Conservation (phyloP, 345 rosid species). For the Leavenworthia alabamica region DNA sequence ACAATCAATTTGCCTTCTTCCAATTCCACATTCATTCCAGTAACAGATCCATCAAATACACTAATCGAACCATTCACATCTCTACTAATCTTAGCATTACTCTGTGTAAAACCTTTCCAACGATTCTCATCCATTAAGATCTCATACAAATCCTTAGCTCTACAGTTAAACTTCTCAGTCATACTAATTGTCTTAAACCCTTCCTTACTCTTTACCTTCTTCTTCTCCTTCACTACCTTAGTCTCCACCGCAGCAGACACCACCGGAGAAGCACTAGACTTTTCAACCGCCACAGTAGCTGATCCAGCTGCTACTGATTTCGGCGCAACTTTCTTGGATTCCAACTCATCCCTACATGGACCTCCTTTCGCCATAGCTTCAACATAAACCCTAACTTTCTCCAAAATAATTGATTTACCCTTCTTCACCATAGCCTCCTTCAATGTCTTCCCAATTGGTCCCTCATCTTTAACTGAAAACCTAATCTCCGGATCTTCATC, state of each 20-base stretch:
- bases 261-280: constrained; percentile 14
- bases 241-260: constrained; percentile 6
- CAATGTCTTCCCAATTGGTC: constrained; percentile 59
- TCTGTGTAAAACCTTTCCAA: constrained; percentile 96
- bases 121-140: constrained; percentile 95
- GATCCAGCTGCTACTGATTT: constrained; percentile 27
- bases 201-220: constrained; percentile 38
- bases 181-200: constrained; percentile 66
- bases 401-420: constrained; percentile 69
- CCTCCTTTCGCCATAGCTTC: constrained; percentile 80
- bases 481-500: constrained; percentile 82
- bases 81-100: constrained; percentile 77
- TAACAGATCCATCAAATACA: constrained; percentile 89
- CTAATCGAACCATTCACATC: constrained; percentile 79
- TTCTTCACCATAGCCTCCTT: constrained; percentile 70
- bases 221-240: constrained; percentile 37
- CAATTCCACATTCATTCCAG: constrained; percentile 67
- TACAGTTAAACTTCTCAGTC: constrained; percentile 84
- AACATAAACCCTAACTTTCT: constrained; percentile 66
- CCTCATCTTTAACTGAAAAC: constrained; percentile 72
- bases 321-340: constrained; percentile 53
- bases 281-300: constrained; percentile 18
- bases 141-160: constrained; percentile 76
- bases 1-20: constrained; percentile 85
- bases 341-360: constrained; percentile 78